These are phyloP conservation scores for Nidularia pulvinata DNA, from an alignment of 768 basidiomycete genomes.

Conservation along the genomic window DNA sequence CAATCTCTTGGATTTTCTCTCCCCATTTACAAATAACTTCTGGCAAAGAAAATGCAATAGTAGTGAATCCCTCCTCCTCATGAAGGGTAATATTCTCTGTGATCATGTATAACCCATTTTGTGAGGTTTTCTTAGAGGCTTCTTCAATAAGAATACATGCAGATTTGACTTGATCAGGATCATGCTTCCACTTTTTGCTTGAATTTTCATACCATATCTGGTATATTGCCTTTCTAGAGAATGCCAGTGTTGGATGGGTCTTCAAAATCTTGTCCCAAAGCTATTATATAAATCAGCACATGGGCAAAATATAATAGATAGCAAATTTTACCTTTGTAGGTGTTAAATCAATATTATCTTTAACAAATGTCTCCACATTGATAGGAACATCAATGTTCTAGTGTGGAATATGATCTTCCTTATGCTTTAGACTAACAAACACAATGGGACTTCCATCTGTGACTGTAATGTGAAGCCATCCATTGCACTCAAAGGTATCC, in stretches of 20 bases:
- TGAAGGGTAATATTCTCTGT: slow-evolving; percentile 1
- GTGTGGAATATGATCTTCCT: slow-evolving; percentile 17
- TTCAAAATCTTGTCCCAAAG: slow-evolving; percentile 14
- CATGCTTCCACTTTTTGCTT: slow-evolving; percentile 15
- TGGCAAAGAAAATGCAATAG: slow-evolving; percentile 21
- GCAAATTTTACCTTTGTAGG: slow-evolving; percentile 8
- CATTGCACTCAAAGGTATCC: slow-evolving; percentile 17
- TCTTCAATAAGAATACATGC: slow-evolving; percentile 6
- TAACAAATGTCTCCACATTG: slow-evolving; percentile 7
- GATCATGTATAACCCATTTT: slow-evolving; percentile 2
- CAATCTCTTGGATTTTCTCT: slow-evolving; percentile 17
- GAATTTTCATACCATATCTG: slow-evolving; percentile 12
- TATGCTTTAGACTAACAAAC: slow-evolving; percentile 11
- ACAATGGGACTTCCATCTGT: not conserved
- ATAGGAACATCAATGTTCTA: slow-evolving; percentile 14
- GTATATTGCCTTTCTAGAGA: slow-evolving; percentile 13
- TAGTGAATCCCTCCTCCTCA: slow-evolving; percentile 12
- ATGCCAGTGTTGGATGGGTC: not conserved
- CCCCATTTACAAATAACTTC: slow-evolving; percentile 15
- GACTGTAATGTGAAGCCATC: slow-evolving; percentile 19
- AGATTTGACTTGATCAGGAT: slow-evolving; percentile 21
- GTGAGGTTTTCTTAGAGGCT: slow-evolving; percentile 13
- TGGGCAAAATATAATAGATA: not conserved
- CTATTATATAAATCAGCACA: not conserved
- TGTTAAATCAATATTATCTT: slow-evolving; percentile 1